Evolutionary conservation across 345 rosid genomes (phyloP), one percentile per base, ranked within the genome.

Genomic region (Clausena lansium): DNA sequence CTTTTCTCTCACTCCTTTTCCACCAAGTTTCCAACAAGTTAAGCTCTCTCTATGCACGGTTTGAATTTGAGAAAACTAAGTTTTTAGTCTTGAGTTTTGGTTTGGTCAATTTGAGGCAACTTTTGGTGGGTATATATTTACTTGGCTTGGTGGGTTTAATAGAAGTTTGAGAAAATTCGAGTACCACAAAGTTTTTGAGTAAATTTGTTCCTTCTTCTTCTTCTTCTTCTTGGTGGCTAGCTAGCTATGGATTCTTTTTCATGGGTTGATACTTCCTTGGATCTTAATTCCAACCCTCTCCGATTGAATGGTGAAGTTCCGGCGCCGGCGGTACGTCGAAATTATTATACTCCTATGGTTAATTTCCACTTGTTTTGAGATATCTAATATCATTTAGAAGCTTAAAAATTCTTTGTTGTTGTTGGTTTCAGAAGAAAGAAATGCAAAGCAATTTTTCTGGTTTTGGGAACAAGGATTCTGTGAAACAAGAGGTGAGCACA

Each of bases 191-290:
- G 14, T 15, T 5, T 35, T n/a, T 39, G 54, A 24, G 57, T 33
- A 4, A 52, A 52, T 52, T 52, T 1, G 7, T 71, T 30, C 15
- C n/a, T 36, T 64, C n/a, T 60, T 17, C 14, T 33, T 22, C 25
- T 57, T 24, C n/a, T 30, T 35, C 39, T 36, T 36, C 8, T 7
- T 45, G 50, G 11, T 35, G 32, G 27, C 36, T 27, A 3, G 39
- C 39, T 36, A 36, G 78, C 61, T 67, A 91, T 91, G 96, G 91
- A 84, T 75, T 82, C 76, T 38, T 81, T 91, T 73, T 81, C 91
- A 2, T 84, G 79, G 77, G 79, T 85, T 9, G 84, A 88, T 68
- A 89, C 94, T 77, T 87, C 91, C 2, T 66, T 92, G 76, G 90
- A 90, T 87, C 97, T 92, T 64, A 84, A 84, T 25, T 80, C 83